These are phyloP conservation scores for Casuarina cunninghamiana DNA, from an alignment of 306 rosid genomes.

Conservation along the genomic window DNA sequence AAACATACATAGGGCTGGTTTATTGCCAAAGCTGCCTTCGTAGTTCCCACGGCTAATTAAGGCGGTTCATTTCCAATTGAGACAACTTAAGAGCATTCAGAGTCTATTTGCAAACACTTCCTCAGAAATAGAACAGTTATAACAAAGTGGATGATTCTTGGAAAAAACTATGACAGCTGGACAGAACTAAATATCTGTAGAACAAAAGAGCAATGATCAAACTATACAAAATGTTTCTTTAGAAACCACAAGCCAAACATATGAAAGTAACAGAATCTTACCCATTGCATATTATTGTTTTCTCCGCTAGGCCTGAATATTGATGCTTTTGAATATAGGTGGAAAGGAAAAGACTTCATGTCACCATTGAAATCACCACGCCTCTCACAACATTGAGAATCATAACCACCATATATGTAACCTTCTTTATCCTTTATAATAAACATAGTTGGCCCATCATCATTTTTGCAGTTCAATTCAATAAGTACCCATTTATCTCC, in stretches of 20 bases:
- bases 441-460: constrained; percentile 74
- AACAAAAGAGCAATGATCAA: neutral
- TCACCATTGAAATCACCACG: constrained; percentile 91
- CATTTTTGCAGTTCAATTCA: constrained; percentile 61
- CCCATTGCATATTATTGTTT: constrained; percentile 90
- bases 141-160: neutral
- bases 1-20: neutral
- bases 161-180: neutral
- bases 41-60: neutral
- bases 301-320: constrained; percentile 81
- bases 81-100: neutral
- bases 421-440: constrained; percentile 83
- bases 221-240: neutral
- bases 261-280: constrained; percentile 30
- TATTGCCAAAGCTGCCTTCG: neutral
- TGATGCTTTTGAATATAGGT: constrained; percentile 73
- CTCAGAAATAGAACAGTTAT: too few relatives aligned
- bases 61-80: neutral
- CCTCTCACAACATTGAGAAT: constrained; percentile 88
- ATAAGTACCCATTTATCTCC: constrained; percentile 34
- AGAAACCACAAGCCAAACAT: neutral
- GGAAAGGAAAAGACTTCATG: constrained; percentile 75
- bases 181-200: neutral
- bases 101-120: neutral
- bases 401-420: constrained; percentile 82